A percentile compares a stretch with the other conserved stretches of the same genome.
Evolutionary conservation across 2,329 filamentous ascomycete species (phyloP).

Genomic region (Cladosporium cucumerinum): DNA sequence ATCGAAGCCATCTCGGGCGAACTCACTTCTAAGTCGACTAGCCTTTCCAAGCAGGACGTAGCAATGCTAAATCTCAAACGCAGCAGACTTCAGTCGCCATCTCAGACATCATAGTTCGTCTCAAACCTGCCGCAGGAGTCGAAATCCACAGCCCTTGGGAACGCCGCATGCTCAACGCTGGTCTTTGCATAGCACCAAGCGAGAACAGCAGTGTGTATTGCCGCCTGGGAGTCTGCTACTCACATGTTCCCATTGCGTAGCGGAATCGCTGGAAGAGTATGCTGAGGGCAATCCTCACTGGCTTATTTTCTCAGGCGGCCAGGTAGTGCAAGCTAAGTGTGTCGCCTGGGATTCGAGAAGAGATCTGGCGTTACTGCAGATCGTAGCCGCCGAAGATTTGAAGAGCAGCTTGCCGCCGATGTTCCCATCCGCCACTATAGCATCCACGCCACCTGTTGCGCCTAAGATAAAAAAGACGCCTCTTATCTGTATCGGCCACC

Average conservation of each 20-base stretch:
- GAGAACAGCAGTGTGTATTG: slow-evolving; percentile 52
- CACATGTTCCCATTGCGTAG: slow-evolving; percentile 53
- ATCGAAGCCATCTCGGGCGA: background rate
- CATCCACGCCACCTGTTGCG: slow-evolving; percentile 23
- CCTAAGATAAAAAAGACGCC: background rate
- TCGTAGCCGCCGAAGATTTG: slow-evolving; percentile 29
- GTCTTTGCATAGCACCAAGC: slow-evolving; percentile 52
- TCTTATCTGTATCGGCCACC: slow-evolving; percentile 42
- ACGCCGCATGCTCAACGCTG: slow-evolving; percentile 29
- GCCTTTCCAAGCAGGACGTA: background rate
- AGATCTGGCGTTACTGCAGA: slow-evolving; percentile 48
- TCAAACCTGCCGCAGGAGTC: background rate
- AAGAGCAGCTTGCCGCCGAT: background rate
- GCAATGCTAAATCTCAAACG: background rate
- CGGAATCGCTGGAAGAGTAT: slow-evolving; percentile 38
- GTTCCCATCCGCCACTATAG: background rate
- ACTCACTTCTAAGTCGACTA: background rate
- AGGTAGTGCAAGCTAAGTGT: slow-evolving; percentile 39
- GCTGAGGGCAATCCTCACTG: slow-evolving; percentile 35
- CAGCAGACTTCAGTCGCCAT: background rate
- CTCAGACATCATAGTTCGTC: background rate
- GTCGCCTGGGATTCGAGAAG: slow-evolving; percentile 42
- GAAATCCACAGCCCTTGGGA: background rate
- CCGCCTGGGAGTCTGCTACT: slow-evolving; percentile 44
- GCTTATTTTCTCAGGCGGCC: slow-evolving; percentile 45